Evolutionary conservation across 768 basidiomycete genomes (phyloP).

Genomic region (Butyriboletus loyo): DNA sequence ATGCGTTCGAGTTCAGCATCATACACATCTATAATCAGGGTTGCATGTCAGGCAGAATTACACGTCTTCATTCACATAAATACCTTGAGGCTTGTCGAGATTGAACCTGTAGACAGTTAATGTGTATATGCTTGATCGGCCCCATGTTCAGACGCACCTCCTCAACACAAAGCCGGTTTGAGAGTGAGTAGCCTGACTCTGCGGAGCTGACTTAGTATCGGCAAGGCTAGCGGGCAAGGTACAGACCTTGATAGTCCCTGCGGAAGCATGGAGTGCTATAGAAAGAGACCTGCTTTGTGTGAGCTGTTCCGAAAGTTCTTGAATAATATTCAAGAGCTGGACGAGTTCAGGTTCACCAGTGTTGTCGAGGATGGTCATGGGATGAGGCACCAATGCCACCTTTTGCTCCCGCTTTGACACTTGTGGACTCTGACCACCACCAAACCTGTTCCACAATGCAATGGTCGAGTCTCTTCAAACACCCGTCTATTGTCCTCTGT

Average conservation of each 20-base stretch:
- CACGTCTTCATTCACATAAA: background rate
- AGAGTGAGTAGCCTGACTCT: slow-evolving; percentile 86
- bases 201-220: slow-evolving; percentile 3
- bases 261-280: slow-evolving; percentile 66
- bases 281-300: slow-evolving; percentile 74
- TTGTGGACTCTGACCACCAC: slow-evolving; percentile 1
- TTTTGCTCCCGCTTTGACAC: slow-evolving; percentile 9
- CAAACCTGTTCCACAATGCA: background rate
- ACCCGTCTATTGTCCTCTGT: slow-evolving; percentile 18
- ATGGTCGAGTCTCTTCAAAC: background rate
- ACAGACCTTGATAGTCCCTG: slow-evolving; percentile 76
- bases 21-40: slow-evolving; percentile 67
- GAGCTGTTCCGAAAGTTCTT: slow-evolving; percentile 82
- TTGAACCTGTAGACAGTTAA: slow-evolving; percentile 58
- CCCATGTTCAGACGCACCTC: slow-evolving; percentile 43
- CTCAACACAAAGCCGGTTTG: slow-evolving; percentile 91
- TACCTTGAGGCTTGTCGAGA: slow-evolving; percentile 82
- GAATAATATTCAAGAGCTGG: slow-evolving; percentile 64
- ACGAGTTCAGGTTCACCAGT: slow-evolving; percentile 55
- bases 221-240: background rate
- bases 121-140: background rate
- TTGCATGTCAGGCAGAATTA: background rate
- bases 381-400: background rate
- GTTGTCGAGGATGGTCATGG: slow-evolving; percentile 56
- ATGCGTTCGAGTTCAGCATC: slow-evolving; percentile 87